These are phyloP conservation scores for Bacterosira constricta DNA, from an alignment of 108 stramenopile species.

Conservation along the genomic window DNA sequence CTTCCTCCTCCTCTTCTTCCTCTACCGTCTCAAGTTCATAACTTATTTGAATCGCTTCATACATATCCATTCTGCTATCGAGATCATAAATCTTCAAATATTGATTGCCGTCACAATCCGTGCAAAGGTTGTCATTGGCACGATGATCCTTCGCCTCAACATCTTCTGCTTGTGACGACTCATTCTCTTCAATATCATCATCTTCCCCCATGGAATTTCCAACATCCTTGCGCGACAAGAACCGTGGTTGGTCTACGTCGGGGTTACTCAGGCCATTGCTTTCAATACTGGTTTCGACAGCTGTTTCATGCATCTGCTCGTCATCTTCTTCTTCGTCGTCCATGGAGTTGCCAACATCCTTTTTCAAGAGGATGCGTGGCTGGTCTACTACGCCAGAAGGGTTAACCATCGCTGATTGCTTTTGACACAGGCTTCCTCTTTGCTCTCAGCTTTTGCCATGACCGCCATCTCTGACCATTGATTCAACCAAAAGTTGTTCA, in stretches of 20 bases:
- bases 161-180: background rate
- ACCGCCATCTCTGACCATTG: background rate
- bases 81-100: conserved; percentile 14
- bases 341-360: conserved; percentile 21
- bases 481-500: conserved; percentile 6
- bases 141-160: no score
- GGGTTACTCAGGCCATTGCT: background rate
- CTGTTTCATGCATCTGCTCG: no score
- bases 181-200: background rate
- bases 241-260: background rate
- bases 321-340: conserved; percentile 4
- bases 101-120: conserved; percentile 11
- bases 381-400: background rate
- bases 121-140: conserved; percentile 1
- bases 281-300: no score
- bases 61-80: conserved; percentile 5
- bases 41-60: conserved; percentile 5
- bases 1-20: conserved; percentile 9
- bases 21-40: conserved; percentile 20
- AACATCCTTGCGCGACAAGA: conserved; percentile 2
- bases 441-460: background rate
- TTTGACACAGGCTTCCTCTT: background rate
- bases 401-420: no score
- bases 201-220: conserved; percentile 20
- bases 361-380: conserved; percentile 1